Percentiles rank a stretch among this genome's conserved stretches.
phyloP scores from a whole-genome alignment of 2,329 filamentous ascomycete genomes.

The Cladophialophora psammophila region DNA sequence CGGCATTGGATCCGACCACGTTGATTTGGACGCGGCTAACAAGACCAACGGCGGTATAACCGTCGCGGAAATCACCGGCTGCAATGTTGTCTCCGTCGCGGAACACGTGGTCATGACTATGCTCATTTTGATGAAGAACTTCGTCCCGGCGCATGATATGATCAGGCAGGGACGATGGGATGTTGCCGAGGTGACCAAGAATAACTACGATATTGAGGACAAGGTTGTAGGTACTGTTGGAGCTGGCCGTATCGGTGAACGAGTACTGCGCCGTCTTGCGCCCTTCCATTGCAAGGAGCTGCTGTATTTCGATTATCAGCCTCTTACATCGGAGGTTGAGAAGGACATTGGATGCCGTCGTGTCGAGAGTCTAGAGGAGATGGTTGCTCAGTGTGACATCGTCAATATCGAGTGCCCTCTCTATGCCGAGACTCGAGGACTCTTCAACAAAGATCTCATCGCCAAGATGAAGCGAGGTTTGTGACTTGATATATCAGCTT shows the following conservation, averaged over 20 bases:
- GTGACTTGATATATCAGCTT: constrained; percentile 43
- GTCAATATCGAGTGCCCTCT: constrained; percentile 99
- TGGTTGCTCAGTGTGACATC: constrained; percentile 91
- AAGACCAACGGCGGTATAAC: constrained; percentile 97
- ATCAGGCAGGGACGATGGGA: constrained; percentile 90
- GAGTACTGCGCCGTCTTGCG: constrained; percentile 94
- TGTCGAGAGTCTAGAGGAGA: constrained; percentile 88
- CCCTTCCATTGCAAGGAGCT: constrained; percentile 99
- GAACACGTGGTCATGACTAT: constrained; percentile 99
- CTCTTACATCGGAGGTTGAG: constrained; percentile 82
- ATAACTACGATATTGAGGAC: constrained; percentile 95
- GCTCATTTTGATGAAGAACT: constrained; percentile 94
- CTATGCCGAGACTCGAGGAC: constrained; percentile 93
- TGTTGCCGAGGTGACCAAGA: constrained; percentile 94
- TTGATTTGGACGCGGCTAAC: constrained; percentile 96
- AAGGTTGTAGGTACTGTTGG: constrained; percentile 98
- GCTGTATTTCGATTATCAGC: constrained; percentile 99
- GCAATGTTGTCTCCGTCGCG: constrained; percentile 97
- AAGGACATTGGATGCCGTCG: constrained; percentile 94
- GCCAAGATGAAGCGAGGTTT: constrained; percentile 97
- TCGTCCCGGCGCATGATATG: constrained; percentile 95
- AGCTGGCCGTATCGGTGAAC: constrained; percentile 96
- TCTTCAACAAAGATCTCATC: constrained; percentile 99
- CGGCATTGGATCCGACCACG: constrained; percentile 97
- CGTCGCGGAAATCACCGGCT: constrained; percentile 96